Evolutionary conservation across 2,329 filamentous ascomycete genomes (phyloP).

Genomic region (Coniochaeta ligniaria): DNA sequence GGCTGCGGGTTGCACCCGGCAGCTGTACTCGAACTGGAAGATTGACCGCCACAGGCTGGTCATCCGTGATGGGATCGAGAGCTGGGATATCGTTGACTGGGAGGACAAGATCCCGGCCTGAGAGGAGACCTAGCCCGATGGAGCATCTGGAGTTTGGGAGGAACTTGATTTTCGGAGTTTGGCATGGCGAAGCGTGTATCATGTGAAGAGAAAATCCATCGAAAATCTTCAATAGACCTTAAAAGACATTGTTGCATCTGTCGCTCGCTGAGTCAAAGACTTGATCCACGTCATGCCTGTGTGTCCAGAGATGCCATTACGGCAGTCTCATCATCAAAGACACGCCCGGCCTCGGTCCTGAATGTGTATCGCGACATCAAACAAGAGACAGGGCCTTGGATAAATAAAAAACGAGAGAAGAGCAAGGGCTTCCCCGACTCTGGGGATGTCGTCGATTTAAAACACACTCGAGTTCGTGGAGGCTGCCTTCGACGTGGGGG

Average conservation of each 20-base stretch:
- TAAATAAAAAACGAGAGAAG: background rate
- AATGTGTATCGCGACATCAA: background rate
- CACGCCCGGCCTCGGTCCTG: background rate
- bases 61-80: conserved; percentile 56
- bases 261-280: background rate
- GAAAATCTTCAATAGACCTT: background rate
- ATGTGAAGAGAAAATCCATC: background rate
- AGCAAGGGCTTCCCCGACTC: background rate
- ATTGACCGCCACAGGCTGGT: conserved; percentile 66
- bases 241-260: background rate
- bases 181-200: background rate
- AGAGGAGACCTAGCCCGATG: conserved; percentile 8
- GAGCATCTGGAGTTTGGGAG: background rate
- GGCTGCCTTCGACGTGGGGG: conserved; percentile 13
- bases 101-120: conserved; percentile 15
- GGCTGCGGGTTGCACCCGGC: conserved; percentile 58
- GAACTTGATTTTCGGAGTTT: background rate
- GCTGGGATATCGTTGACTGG: conserved; percentile 60
- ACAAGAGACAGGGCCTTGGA: background rate
- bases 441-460: conserved; percentile 13
- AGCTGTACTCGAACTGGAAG: conserved; percentile 58
- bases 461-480: conserved; percentile 4
- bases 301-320: background rate
- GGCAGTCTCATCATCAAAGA: background rate
- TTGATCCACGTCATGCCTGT: background rate